Evolutionary conservation across 148 eudicot species (phyloP).

Genomic region (Oxyria digyna): DNA sequence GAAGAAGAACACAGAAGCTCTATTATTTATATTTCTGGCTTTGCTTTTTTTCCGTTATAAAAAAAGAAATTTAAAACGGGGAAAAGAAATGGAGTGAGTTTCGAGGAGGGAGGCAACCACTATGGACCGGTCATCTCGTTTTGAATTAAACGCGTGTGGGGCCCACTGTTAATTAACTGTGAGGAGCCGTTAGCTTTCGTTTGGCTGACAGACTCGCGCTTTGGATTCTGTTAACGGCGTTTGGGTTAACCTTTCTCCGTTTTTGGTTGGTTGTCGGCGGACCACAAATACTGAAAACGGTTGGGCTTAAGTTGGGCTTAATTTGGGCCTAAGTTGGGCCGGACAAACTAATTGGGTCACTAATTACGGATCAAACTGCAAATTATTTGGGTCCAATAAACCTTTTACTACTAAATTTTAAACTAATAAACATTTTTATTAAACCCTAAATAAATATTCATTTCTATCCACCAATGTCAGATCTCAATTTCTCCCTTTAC

Average conservation of each 20-base stretch:
- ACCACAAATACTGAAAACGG: too few relatives aligned
- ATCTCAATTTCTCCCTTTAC: too few relatives aligned
- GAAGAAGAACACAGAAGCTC: neutral
- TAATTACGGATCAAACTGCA: too few relatives aligned
- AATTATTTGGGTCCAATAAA: too few relatives aligned
- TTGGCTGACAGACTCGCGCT: neutral
- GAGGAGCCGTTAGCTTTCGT: neutral
- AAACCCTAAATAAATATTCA: too few relatives aligned
- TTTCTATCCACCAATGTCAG: too few relatives aligned
- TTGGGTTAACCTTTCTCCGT: neutral
- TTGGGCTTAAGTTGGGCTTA: too few relatives aligned
- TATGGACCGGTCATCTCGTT: neutral
- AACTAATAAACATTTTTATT: too few relatives aligned
- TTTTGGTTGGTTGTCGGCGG: neutral
- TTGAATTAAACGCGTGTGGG: neutral
- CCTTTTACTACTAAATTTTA: too few relatives aligned
- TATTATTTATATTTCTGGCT: neutral
- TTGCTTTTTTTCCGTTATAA: neutral
- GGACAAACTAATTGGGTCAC: too few relatives aligned
- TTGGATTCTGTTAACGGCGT: neutral
- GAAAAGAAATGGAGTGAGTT: neutral
- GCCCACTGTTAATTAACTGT: neutral
- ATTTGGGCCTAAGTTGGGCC: too few relatives aligned
- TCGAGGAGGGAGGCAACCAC: slow-evolving; percentile 3
- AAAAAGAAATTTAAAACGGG: neutral